phyloP scores from a whole-genome alignment of 768 basidiomycete genomes.

The Boletus rufocinnamomeus region DNA sequence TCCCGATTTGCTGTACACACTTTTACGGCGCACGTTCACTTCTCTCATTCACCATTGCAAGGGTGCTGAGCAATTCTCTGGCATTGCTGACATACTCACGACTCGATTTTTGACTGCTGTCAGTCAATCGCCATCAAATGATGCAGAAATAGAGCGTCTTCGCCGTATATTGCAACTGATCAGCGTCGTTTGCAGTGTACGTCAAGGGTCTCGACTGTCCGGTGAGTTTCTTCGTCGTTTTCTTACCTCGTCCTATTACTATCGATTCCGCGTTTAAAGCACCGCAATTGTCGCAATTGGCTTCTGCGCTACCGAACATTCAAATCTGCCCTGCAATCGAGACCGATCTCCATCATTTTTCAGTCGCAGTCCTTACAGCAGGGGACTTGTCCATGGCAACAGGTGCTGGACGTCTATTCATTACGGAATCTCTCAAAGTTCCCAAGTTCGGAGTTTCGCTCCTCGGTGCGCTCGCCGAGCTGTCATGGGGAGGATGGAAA shows the following conservation, averaged over 20 bases:
- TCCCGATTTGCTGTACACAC: slow-evolving; percentile 47
- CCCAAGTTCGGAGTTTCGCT: slow-evolving; percentile 53
- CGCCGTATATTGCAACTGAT: slow-evolving; percentile 58
- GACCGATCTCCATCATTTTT: slow-evolving; percentile 35
- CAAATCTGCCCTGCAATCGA: slow-evolving; percentile 31
- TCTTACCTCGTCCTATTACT: slow-evolving; percentile 6
- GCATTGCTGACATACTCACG: slow-evolving; percentile 56
- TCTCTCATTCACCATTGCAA: slow-evolving; percentile 84
- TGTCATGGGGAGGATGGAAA: slow-evolving; percentile 80
- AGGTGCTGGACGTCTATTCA: slow-evolving; percentile 50
- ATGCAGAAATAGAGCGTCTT: slow-evolving; percentile 39
- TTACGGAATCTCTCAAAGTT: slow-evolving; percentile 26
- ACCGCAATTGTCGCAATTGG: slow-evolving; percentile 39
- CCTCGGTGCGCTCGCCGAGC: slow-evolving; percentile 60
- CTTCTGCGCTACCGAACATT: slow-evolving; percentile 33
- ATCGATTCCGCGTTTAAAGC: slow-evolving; percentile 24
- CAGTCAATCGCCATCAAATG: slow-evolving; percentile 2
- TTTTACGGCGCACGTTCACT: slow-evolving; percentile 73
- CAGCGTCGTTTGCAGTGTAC: slow-evolving; percentile 59
- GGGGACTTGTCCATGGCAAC: slow-evolving; percentile 43
- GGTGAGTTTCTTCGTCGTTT: slow-evolving; percentile 42
- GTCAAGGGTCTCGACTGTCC: slow-evolving; percentile 68
- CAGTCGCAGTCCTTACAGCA: slow-evolving; percentile 40
- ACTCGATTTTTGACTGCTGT: slow-evolving; percentile 35
- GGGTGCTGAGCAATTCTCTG: slow-evolving; percentile 60